phyloP scores from a whole-genome alignment of 2,329 filamentous ascomycete species.

The Pestalotiopsis sp. region DNA sequence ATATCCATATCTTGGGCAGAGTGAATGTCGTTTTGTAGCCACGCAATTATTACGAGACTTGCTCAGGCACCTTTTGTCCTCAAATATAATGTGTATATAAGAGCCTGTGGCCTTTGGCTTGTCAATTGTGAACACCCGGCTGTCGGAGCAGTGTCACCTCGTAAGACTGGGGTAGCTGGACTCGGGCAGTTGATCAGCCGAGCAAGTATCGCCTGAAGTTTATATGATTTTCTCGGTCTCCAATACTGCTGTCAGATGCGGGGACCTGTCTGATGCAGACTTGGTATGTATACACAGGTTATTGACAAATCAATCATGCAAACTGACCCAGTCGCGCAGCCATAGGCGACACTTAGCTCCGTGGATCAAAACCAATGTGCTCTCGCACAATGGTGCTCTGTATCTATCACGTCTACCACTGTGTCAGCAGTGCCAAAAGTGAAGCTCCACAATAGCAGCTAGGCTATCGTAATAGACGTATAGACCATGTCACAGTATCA shows the following conservation, averaged over 20 bases:
- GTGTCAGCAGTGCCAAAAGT: too few species aligned
- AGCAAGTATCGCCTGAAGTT: background rate
- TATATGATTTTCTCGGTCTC: background rate
- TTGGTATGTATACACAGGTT: background rate
- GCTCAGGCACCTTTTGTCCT: too few species aligned
- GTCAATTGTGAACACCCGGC: too few species aligned
- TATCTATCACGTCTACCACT: too few species aligned
- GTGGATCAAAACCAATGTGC: background rate
- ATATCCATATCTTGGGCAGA: slow-evolving; percentile 26
- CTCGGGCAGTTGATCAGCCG: background rate
- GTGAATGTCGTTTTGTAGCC: too few species aligned
- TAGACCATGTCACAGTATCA: too few species aligned
- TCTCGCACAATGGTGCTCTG: background rate
- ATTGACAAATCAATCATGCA: background rate
- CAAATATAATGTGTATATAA: too few species aligned
- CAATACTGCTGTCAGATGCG: background rate
- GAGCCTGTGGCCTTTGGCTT: too few species aligned
- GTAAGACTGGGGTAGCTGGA: background rate
- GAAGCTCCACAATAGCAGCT: too few species aligned
- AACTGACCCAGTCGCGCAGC: background rate
- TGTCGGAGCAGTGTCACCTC: background rate
- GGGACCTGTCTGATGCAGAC: background rate
- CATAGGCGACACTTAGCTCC: background rate
- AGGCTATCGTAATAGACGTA: too few species aligned
- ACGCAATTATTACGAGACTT: too few species aligned